phyloP scores from a whole-genome alignment of 148 eudicot genomes.

The Chenopodium quinoa region DNA sequence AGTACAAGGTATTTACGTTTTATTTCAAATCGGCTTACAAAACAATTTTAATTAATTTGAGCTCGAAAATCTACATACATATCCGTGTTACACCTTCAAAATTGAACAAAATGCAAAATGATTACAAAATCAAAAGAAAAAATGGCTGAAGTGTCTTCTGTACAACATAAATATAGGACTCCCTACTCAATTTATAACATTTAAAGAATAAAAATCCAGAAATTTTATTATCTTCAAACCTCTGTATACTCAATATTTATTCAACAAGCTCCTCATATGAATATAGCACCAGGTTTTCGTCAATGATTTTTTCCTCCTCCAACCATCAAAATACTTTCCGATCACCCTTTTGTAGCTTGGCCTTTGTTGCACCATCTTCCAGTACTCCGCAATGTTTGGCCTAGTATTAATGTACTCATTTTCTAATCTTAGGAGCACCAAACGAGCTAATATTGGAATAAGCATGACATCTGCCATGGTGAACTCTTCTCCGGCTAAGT shows the following conservation, averaged over 20 bases:
- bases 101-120: constrained; percentile 1
- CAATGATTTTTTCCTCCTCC: constrained; percentile 70
- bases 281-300: constrained; percentile 71
- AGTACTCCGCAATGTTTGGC: constrained; percentile 64
- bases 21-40: background rate
- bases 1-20: background rate
- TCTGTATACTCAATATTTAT: constrained; percentile 39
- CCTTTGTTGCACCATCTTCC: constrained; percentile 63
- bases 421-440: constrained; percentile 58
- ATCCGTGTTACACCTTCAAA: background rate
- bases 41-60: background rate
- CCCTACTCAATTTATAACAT: constrained; percentile 2
- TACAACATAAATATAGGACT: constrained; percentile 4
- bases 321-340: constrained; percentile 72
- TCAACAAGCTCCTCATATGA: constrained; percentile 53
- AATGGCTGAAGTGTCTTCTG: constrained; percentile 1
- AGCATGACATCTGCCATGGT: constrained; percentile 78
- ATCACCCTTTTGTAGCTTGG: constrained; percentile 77
- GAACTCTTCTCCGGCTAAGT: constrained; percentile 70
- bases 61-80: constrained; percentile 6
- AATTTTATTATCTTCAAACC: background rate
- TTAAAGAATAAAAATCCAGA: background rate
- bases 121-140: background rate
- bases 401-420: constrained; percentile 54
- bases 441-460: constrained; percentile 63